A percentile compares a stretch with the other conserved stretches of the same genome.
Conservation (phyloP, 148 eudicot genomes). For the Silene latifolia region DNA sequence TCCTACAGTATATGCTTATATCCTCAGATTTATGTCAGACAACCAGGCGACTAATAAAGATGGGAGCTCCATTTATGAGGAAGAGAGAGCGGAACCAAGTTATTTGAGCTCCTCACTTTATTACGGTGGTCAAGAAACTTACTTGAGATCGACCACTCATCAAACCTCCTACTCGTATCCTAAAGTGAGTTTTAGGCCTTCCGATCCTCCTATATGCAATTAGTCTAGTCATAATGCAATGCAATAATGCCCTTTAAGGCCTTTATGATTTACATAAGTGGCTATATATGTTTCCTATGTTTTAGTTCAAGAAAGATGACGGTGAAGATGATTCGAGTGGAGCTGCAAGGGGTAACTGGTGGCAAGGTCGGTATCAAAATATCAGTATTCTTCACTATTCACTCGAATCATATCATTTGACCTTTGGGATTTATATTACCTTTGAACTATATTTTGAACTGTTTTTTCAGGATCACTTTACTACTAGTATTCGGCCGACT, state of each 20-base stretch:
- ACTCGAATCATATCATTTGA: neutral
- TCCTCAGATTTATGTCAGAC: neutral
- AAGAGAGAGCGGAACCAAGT: conserved; percentile 55
- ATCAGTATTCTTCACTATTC: neutral
- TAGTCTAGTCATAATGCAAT: neutral
- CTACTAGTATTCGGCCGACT: conserved; percentile 34
- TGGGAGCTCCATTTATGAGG: conserved; percentile 32
- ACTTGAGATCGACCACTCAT: conserved; percentile 35
- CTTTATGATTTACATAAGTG: neutral
- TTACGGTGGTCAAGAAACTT: conserved; percentile 84
- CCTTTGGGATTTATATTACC: neutral
- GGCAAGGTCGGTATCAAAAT: conserved; percentile 60
- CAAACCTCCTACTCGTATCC: conserved; percentile 30
- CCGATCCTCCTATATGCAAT: no score
- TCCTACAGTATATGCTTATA: no score
- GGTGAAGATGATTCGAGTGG: conserved; percentile 74
- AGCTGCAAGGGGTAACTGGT: conserved; percentile 88
- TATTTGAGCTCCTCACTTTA: conserved; percentile 83
- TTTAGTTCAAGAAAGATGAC: conserved; percentile 53
- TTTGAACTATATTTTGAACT: neutral
- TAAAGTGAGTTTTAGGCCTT: conserved; percentile 35
- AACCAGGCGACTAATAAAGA: conserved; percentile 25
- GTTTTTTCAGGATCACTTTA: conserved; percentile 70
- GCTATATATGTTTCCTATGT: neutral
- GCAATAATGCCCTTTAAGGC: neutral